Evolutionary conservation across 2,329 filamentous ascomycete species (phyloP), one percentile per base, ranked within the genome.

Genomic region (Stenocarpella maydis): DNA sequence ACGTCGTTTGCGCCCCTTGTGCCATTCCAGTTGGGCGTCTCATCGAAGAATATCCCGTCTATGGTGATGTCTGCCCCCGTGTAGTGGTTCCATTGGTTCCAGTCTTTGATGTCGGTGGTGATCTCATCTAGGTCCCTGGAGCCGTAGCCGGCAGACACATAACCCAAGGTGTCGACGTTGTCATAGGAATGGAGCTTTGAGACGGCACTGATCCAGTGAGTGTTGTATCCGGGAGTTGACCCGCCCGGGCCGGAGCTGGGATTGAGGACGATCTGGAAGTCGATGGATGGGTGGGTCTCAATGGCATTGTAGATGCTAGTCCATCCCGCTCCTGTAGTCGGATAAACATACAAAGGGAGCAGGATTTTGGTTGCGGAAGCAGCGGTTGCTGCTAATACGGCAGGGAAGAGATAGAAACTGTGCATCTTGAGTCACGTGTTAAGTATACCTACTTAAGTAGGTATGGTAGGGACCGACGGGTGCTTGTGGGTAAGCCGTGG

Each of bases 21-120:
- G 69, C 1, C 58, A 71, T 31, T 68, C 73, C 19, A 70, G 71
- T 26, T 19, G 17, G 15, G 66, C 52, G 3, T 68, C 76, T 72
- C 65, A 52, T 72, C 70, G 47, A 72, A 72, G 58, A 70, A 72
- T 28, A 72, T 66, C 3, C 70, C 70, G 6, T 65, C 58, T 17
- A 72, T 19, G 4, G 64, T 52, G 37, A 72, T 68, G 47, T 72
- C 61, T 17, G 26, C 49, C 2, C 8, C 21, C 19, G 43, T 24
- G 21, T 70, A 63, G 19, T 65, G 41, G 47, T 61, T 68, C 68
- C 68, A 67, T 6, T n/a, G 43, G n/a, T 45, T 53, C 68, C 70
- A 72, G 28, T 55, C 31, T 14, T 37, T n/a, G 26, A 70, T 41
- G 31, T 70, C 69, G 9, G 34, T 39, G 19, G n/a, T 41, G 65